A percentile compares a stretch with the other conserved stretches of the same genome.
These are phyloP conservation scores for Xeromyces bisporus DNA, from an alignment of 495 filamentous ascomycete genomes.

Conservation along the genomic window DNA sequence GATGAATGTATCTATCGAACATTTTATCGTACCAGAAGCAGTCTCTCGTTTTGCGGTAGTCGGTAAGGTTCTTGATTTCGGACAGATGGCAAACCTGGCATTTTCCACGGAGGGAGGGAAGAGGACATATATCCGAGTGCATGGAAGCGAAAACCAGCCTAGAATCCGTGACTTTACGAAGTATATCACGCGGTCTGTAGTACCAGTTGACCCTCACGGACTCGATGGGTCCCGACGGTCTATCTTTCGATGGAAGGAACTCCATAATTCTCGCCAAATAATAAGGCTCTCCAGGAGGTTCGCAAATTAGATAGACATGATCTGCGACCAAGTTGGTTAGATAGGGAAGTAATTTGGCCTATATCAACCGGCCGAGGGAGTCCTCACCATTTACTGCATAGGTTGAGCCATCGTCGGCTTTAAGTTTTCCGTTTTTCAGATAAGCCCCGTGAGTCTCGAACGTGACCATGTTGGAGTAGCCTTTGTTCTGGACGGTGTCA, in stretches of 20 bases:
- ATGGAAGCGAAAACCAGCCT: slow-evolving; percentile 87
- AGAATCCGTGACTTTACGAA: slow-evolving; percentile 75
- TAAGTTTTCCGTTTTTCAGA: slow-evolving; percentile 61
- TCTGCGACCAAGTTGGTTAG: slow-evolving; percentile 35
- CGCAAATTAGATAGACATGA: slow-evolving; percentile 92
- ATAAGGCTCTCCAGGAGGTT: slow-evolving; percentile 95
- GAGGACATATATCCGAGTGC: slow-evolving; percentile 92
- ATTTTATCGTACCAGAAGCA: slow-evolving; percentile 95
- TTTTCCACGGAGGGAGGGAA: slow-evolving; percentile 82
- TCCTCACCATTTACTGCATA: slow-evolving; percentile 72
- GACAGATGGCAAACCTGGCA: slow-evolving; percentile 74
- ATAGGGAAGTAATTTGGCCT: not conserved
- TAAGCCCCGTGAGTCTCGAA: slow-evolving; percentile 56
- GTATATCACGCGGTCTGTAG: slow-evolving; percentile 90
- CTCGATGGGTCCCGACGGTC: slow-evolving; percentile 58
- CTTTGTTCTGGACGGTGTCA: slow-evolving; percentile 18
- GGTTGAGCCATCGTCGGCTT: slow-evolving; percentile 79
- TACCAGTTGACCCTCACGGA: slow-evolving; percentile 93
- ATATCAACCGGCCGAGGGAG: not conserved
- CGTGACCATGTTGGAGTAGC: slow-evolving; percentile 63
- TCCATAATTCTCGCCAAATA: slow-evolving; percentile 97
- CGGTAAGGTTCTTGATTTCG: slow-evolving; percentile 68
- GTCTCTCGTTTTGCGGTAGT: slow-evolving; percentile 68
- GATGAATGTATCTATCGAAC: slow-evolving; percentile 95
- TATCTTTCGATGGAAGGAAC: slow-evolving; percentile 68